phyloP scores from a whole-genome alignment of 768 basidiomycete species.

The Hygrocybe coccinea region DNA sequence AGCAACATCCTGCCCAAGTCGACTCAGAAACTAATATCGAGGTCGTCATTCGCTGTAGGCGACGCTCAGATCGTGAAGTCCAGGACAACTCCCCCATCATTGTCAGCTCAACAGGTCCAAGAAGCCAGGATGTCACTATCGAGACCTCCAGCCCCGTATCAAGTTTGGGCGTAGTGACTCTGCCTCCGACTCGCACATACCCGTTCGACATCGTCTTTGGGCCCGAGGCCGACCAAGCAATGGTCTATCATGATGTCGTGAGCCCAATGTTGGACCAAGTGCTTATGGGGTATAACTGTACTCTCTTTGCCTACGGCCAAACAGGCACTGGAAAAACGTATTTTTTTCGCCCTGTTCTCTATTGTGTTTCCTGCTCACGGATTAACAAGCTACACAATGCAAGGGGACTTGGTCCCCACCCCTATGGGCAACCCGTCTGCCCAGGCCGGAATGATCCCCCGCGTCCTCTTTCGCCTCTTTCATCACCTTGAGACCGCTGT shows the following conservation, averaged over 20 bases:
- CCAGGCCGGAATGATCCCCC: constrained; percentile 93
- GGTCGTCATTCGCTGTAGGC: constrained; percentile 87
- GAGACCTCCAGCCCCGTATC: constrained; percentile 69
- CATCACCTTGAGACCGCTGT: constrained; percentile 73
- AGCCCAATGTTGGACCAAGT: constrained; percentile 90
- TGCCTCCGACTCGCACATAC: constrained; percentile 81
- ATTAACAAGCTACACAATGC: constrained; percentile 80
- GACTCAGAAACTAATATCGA: constrained; percentile 81
- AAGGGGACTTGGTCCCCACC: constrained; percentile 82
- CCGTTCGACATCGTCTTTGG: constrained; percentile 96
- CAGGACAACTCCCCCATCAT: constrained; percentile 85
- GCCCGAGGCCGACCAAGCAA: constrained; percentile 91
- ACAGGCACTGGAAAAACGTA: constrained; percentile 99
- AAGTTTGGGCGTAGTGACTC: constrained; percentile 65
- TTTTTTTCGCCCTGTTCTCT: constrained; percentile 25
- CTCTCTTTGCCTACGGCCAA: constrained; percentile 96
- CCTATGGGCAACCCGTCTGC: constrained; percentile 83
- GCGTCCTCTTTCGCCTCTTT: constrained; percentile 87
- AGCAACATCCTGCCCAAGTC: constrained; percentile 26
- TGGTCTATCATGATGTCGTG: constrained; percentile 92
- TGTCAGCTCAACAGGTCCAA: constrained; percentile 70
- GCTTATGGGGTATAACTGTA: constrained; percentile 94
- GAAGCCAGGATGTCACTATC: constrained; percentile 71
- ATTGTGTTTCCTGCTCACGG: constrained; percentile 4
- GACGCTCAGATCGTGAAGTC: constrained; percentile 80